Evolutionary conservation across 202 grass and related monocot genomes (phyloP).

Genomic region (Setaria italica): DNA sequence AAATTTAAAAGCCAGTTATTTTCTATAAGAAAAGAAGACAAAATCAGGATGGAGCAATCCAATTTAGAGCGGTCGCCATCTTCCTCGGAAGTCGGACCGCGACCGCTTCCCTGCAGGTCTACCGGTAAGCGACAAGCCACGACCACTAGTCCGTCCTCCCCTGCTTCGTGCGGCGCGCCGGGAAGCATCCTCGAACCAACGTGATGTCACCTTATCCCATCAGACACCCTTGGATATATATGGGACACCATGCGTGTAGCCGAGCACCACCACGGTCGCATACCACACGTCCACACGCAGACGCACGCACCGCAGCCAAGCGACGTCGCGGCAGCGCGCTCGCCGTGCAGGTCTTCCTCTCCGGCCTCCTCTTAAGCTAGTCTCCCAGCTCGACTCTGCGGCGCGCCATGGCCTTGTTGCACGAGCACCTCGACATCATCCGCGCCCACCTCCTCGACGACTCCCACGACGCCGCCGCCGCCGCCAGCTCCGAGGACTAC

Average conservation of each 20-base stretch:
- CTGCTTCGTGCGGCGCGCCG: conserved; percentile 11
- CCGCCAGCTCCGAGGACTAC: not conserved
- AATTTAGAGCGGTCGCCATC: not conserved
- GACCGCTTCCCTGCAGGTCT: not conserved
- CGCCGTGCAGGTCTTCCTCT: not conserved
- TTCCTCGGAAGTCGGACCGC: not conserved
- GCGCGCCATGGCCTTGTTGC: conserved; percentile 35
- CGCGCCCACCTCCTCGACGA: conserved; percentile 76
- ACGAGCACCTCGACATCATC: conserved; percentile 64
- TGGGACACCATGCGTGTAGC: not conserved
- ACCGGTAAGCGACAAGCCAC: not conserved
- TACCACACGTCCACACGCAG: not conserved
- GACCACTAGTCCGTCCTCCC: not conserved
- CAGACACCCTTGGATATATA: not conserved
- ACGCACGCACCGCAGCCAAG: not conserved
- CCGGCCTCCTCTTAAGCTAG: not conserved
- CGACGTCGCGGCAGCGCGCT: not conserved
- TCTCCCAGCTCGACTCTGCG: no score
- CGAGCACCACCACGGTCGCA: not conserved
- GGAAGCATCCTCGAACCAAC: conserved; percentile 45
- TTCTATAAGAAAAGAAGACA: no score
- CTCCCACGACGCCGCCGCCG: not conserved
- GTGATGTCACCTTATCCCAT: conserved; percentile 14
- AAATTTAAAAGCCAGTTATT: no score
- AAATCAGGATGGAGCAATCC: no score